These are phyloP conservation scores for Fagus sylvatica DNA, from an alignment of 306 rosid species.

Conservation along the genomic window DNA sequence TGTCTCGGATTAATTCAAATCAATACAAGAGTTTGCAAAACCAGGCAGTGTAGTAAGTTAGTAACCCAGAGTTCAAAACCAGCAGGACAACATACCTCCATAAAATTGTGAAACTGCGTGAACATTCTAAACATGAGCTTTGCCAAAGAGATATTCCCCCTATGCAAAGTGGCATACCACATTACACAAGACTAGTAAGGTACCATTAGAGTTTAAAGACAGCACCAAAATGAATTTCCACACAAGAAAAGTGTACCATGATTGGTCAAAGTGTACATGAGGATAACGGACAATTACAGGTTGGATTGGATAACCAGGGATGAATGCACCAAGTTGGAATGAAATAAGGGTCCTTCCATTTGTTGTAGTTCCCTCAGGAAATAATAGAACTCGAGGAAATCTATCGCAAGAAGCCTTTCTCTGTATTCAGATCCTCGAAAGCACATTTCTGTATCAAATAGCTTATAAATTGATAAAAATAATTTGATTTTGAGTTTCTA, in stretches of 20 bases:
- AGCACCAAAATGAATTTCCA: slow-evolving; percentile 23
- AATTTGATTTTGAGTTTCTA: slow-evolving; percentile 3
- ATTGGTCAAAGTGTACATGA: slow-evolving; percentile 95
- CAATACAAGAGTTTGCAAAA: slow-evolving; percentile 7
- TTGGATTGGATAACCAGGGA: slow-evolving; percentile 82
- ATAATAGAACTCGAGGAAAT: slow-evolving; percentile 89
- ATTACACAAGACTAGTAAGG: slow-evolving; percentile 18
- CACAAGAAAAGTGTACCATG: slow-evolving; percentile 61
- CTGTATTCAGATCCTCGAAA: slow-evolving; percentile 98
- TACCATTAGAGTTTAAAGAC: slow-evolving; percentile 6
- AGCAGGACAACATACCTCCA: slow-evolving; percentile 62
- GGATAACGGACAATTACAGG: slow-evolving; percentile 92
- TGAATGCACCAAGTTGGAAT: slow-evolving; percentile 96
- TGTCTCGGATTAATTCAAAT: slow-evolving; percentile 16
- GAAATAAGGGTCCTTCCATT: slow-evolving; percentile 86
- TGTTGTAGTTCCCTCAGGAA: slow-evolving; percentile 99
- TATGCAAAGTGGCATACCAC: slow-evolving; percentile 31
- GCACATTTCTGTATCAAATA: slow-evolving; percentile 91
- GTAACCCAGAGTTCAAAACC: background rate
- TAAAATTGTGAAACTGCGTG: slow-evolving; percentile 92
- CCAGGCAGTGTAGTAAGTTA: background rate
- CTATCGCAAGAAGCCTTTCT: slow-evolving; percentile 81
- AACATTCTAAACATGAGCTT: slow-evolving; percentile 94
- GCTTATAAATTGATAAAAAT: slow-evolving; percentile 67
- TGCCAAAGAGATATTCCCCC: slow-evolving; percentile 83